Evolutionary conservation across 495 filamentous ascomycete species (phyloP), one percentile per base, ranked within the genome.

Genomic region (Hypoxylon rickii): DNA sequence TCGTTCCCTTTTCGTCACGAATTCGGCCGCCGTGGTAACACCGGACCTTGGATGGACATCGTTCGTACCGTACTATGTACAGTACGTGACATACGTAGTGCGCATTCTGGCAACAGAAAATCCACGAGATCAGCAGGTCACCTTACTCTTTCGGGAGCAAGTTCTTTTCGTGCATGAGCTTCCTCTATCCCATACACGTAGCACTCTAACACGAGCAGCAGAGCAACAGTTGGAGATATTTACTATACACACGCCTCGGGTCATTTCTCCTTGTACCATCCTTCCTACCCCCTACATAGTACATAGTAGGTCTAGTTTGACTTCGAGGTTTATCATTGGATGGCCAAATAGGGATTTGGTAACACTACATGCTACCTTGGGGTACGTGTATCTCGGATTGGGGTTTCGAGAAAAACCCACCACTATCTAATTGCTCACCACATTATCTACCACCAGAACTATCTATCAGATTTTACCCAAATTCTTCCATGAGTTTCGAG

Each of bases 41-140:
- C 44, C 31, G 22, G 22, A 38, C 24, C 31, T 34, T 12, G 32
- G 44, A 41, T 11, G n/a, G n/a, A n/a, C n/a, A n/a, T n/a, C n/a
- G n/a, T n/a, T n/a, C 13, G 41, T 22, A 38, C 3, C 7, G n/a
- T n/a, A n/a, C n/a, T n/a, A n/a, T n/a, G n/a, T n/a, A n/a, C n/a
- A n/a, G n/a, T n/a, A n/a, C n/a, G n/a, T n/a, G n/a, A n/a, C n/a
- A n/a, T n/a, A n/a, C n/a, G n/a, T n/a, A n/a, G n/a, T n/a, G n/a
- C n/a, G n/a, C n/a, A n/a, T n/a, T n/a, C n/a, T n/a, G n/a, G n/a
- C n/a, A n/a, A n/a, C n/a, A n/a, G n/a, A 37, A 51, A 59, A 37
- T 48, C 55, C 22, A 59, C 40, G 46, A 44, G 61, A 59, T 64
- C 61, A 59, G 51, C 60, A 59, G 44, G 50, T 33, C 45, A 55